Conservation (phyloP, 192 early-diverging fungal species). For the Powellomyces hirtus region DNA sequence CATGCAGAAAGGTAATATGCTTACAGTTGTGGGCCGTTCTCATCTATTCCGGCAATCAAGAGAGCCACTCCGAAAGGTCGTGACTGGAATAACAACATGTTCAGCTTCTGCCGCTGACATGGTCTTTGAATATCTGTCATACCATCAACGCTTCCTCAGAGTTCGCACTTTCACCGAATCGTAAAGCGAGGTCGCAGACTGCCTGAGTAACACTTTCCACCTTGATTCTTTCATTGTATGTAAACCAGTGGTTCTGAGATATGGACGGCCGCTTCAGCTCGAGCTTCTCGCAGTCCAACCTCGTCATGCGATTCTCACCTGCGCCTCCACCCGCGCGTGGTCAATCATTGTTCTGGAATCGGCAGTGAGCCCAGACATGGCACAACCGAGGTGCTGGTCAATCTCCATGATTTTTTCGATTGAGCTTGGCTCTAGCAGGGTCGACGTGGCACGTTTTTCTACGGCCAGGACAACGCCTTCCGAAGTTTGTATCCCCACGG, state of each 20-base stretch:
- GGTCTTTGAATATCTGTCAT: too few relatives aligned
- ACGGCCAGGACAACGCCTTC: conserved; percentile 93
- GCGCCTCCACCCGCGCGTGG: conserved; percentile 92
- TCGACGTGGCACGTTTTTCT: conserved; percentile 94
- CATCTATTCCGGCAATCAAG: conserved; percentile 95
- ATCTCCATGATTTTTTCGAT: conserved; percentile 99
- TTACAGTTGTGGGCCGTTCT: conserved; percentile 96
- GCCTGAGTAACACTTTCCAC: conserved; percentile 97
- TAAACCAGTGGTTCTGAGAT: conserved; percentile 85
- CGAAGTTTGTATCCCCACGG: conserved; percentile 95
- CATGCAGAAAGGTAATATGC: conserved; percentile 9
- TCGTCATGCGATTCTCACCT: conserved; percentile 50
- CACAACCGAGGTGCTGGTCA: conserved; percentile 91
- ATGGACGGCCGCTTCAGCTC: not conserved
- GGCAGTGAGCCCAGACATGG: conserved; percentile 94
- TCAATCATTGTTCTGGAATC: conserved; percentile 99
- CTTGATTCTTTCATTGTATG: conserved; percentile 92
- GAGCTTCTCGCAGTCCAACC: conserved; percentile 36
- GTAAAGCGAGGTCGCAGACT: conserved; percentile 94
- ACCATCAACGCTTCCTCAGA: conserved; percentile 98
- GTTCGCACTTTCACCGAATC: conserved; percentile 96
- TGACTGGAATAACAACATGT: conserved; percentile 54
- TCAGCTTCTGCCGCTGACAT: too few relatives aligned
- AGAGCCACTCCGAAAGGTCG: conserved; percentile 99
- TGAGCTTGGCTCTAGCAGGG: conserved; percentile 86